Conservation (phyloP, 805 yeast genomes). For the Nakazawaea pomicola region DNA sequence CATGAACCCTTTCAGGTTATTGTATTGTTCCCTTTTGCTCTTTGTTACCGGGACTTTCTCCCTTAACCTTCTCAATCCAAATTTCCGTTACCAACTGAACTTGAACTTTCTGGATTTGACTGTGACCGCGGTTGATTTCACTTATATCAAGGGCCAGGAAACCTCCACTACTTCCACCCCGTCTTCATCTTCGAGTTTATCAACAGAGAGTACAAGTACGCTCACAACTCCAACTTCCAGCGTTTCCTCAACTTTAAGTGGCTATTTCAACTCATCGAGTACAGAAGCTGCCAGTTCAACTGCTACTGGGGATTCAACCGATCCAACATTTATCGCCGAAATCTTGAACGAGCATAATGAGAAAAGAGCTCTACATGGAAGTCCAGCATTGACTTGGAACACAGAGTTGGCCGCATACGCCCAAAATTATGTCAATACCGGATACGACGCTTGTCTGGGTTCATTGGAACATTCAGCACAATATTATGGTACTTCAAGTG, state of each 20-base stretch:
- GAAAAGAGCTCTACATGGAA: slow-evolving; percentile 43
- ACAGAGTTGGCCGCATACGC: slow-evolving; percentile 42
- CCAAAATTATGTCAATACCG: slow-evolving; percentile 38
- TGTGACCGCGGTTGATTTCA: background rate
- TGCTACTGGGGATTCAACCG: slow-evolving; percentile 17
- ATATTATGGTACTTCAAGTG: slow-evolving; percentile 39
- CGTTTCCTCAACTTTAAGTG: slow-evolving; percentile 15
- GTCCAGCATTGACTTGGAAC: slow-evolving; percentile 45
- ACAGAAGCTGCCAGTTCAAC: slow-evolving; percentile 18
- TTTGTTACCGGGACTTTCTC: no score
- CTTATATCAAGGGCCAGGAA: background rate
- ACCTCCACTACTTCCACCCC: slow-evolving; percentile 6
- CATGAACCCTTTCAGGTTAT: no score
- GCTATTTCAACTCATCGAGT: slow-evolving; percentile 2
- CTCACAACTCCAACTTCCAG: slow-evolving; percentile 16
- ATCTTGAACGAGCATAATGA: slow-evolving; percentile 53
- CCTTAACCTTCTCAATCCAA: no score
- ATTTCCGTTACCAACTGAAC: slow-evolving; percentile 40
- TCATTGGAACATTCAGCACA: slow-evolving; percentile 44
- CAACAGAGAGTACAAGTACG: slow-evolving; percentile 10
- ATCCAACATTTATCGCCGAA: slow-evolving; percentile 20
- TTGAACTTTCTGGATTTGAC: slow-evolving; percentile 22
- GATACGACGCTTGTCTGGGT: slow-evolving; percentile 48
- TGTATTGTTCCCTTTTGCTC: no score
- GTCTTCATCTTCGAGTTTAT: slow-evolving; percentile 2